Conservation (phyloP, 352 stramenopile genomes). For the Globisporangium nunn region DNA sequence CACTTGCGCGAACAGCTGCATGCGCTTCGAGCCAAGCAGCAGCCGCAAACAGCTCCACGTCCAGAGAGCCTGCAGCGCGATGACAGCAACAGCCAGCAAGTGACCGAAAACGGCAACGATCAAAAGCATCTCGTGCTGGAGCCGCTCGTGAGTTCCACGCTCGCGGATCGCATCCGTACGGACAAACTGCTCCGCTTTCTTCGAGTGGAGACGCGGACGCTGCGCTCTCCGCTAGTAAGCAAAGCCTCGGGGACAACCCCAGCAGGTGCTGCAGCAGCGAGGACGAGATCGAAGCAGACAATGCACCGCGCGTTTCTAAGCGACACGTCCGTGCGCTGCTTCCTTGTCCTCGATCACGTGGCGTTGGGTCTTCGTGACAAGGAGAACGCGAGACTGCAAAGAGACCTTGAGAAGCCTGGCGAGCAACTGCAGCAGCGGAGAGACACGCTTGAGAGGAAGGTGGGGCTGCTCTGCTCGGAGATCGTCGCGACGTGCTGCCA, state of each 20-base stretch:
- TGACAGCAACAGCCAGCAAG: not conserved
- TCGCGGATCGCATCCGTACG: conserved; percentile 19
- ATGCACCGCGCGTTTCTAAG: conserved; percentile 15
- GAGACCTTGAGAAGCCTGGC: not conserved
- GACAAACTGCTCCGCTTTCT: conserved; percentile 27
- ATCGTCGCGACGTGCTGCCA: conserved; percentile 27
- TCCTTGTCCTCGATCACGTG: conserved; percentile 17
- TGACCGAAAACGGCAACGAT: not conserved
- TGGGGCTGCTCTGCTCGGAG: conserved; percentile 25
- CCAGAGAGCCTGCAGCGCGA: not conserved
- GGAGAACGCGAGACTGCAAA: not conserved
- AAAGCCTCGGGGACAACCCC: not conserved
- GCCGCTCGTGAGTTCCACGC: conserved; percentile 4
- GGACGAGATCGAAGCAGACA: not conserved
- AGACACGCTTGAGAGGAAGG: conserved; percentile 13
- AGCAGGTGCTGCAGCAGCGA: not conserved
- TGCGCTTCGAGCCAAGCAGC: not conserved
- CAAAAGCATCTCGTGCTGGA: conserved; percentile 6
- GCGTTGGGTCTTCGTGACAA: not conserved
- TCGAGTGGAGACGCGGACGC: conserved; percentile 17
- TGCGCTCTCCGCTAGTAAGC: not conserved
- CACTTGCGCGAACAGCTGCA: conserved; percentile 1
- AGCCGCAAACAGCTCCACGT: not conserved
- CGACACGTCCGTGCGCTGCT: conserved; percentile 19
- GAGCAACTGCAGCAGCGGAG: conserved; percentile 5